Conservation (phyloP, 2,329 filamentous ascomycete species). For the Diaporthe sp. region DNA sequence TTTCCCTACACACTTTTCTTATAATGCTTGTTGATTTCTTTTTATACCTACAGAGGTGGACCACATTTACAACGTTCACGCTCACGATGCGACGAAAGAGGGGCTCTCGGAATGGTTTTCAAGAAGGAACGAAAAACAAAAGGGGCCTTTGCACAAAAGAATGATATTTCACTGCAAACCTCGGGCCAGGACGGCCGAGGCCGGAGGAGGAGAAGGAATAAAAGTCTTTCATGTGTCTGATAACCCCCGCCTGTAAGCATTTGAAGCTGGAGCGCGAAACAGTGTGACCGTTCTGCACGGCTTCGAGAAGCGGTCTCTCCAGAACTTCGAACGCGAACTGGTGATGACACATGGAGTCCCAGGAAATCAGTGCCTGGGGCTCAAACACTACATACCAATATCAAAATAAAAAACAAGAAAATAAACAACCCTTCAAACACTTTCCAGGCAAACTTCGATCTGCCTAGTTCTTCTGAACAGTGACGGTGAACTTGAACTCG, state of each 20-base stretch:
- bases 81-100: constrained; percentile 41
- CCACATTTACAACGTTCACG: constrained; percentile 23
- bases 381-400: constrained; percentile 33
- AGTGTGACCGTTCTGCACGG: neutral
- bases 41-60: constrained; percentile 39
- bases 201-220: constrained; percentile 41
- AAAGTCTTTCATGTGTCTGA: constrained; percentile 26
- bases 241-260: neutral
- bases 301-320: neutral
- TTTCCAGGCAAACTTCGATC: too few species aligned
- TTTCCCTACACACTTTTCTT: constrained; percentile 34
- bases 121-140: constrained; percentile 39
- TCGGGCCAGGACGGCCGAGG: constrained; percentile 30
- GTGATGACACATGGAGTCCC: neutral
- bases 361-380: neutral
- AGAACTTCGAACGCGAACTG: neutral
- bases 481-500: neutral
- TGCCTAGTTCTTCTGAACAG: too few species aligned
- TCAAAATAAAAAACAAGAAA: constrained; percentile 47
- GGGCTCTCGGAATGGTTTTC: constrained; percentile 34
- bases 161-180: constrained; percentile 24
- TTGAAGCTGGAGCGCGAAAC: neutral
- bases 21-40: constrained; percentile 34
- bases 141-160: constrained; percentile 37
- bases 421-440: constrained; percentile 41